Evolutionary conservation across 768 basidiomycete genomes (phyloP).

Genomic region (Lyophyllum decastes): DNA sequence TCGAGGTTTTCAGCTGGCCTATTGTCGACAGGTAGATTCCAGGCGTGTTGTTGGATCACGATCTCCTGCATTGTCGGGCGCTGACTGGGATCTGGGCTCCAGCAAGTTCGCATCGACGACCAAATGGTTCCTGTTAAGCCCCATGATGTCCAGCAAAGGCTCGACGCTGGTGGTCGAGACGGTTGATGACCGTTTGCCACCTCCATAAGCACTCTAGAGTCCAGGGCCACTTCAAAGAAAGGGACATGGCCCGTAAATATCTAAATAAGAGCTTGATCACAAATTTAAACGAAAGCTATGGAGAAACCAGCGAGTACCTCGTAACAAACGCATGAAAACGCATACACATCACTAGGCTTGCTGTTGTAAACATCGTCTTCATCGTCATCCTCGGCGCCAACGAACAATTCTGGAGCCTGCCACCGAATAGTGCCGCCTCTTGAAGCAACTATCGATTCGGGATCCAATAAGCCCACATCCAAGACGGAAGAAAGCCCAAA

Average conservation of each 20-base stretch:
- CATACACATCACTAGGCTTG: not conserved
- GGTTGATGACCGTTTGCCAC: not conserved
- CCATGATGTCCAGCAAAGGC: not conserved
- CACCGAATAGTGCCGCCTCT: not conserved
- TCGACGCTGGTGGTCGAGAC: not conserved
- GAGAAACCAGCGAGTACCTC: not conserved
- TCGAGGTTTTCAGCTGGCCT: not conserved
- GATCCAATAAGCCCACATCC: no score
- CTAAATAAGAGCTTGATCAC: not conserved
- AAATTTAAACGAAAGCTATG: no score
- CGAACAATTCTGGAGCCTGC: slow-evolving; percentile 2
- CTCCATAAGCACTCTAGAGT: not conserved
- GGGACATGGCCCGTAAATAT: not conserved
- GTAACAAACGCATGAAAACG: not conserved
- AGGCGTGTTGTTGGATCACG: not conserved
- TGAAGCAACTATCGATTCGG: not conserved
- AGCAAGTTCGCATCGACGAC: not conserved
- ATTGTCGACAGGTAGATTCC: not conserved
- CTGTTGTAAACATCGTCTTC: not conserved
- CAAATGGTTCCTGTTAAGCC: not conserved
- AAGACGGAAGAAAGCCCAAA: no score
- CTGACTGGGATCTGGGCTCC: not conserved
- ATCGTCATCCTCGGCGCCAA: not conserved
- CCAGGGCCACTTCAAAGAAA: not conserved
- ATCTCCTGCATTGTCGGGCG: not conserved